Evolutionary conservation across 495 filamentous ascomycete genomes (phyloP).

Genomic region (Xanthoparmelia taractica): DNA sequence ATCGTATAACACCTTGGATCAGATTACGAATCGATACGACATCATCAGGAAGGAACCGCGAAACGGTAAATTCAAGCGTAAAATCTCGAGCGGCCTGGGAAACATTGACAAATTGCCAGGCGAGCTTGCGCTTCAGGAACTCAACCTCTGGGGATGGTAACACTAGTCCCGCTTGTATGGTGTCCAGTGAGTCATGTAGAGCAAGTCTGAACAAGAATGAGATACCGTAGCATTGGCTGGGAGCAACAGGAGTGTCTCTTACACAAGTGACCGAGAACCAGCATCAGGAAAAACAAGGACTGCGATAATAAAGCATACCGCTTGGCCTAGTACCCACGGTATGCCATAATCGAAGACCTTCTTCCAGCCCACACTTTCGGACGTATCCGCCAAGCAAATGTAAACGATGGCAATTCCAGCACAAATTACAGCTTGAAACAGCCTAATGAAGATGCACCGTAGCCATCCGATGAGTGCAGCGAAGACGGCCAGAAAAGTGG

Average conservation of each 20-base stretch:
- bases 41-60: slow-evolving; percentile 43
- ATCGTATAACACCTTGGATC: slow-evolving; percentile 46
- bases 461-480: slow-evolving; percentile 43
- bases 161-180: slow-evolving; percentile 39
- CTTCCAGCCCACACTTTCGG: slow-evolving; percentile 34
- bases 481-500: slow-evolving; percentile 45
- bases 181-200: slow-evolving; percentile 34
- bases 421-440: slow-evolving; percentile 47
- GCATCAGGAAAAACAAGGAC: slow-evolving; percentile 43
- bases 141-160: slow-evolving; percentile 36
- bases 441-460: slow-evolving; percentile 45
- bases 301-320: slow-evolving; percentile 41
- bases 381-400: slow-evolving; percentile 43
- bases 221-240: background rate
- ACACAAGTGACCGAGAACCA: slow-evolving; percentile 45
- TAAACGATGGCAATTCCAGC: slow-evolving; percentile 49
- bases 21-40: slow-evolving; percentile 41
- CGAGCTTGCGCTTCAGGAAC: slow-evolving; percentile 34
- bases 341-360: slow-evolving; percentile 47
- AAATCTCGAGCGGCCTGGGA: slow-evolving; percentile 50
- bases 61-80: slow-evolving; percentile 45
- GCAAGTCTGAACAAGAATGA: slow-evolving; percentile 18
- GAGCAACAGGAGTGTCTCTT: slow-evolving; percentile 14
- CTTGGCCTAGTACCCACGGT: slow-evolving; percentile 51
- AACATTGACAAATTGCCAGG: slow-evolving; percentile 45